Evolutionary conservation across 225 moss, liverwort and hornwort genomes (phyloP).

Genomic region (Pseudisothecium myosuroides): DNA sequence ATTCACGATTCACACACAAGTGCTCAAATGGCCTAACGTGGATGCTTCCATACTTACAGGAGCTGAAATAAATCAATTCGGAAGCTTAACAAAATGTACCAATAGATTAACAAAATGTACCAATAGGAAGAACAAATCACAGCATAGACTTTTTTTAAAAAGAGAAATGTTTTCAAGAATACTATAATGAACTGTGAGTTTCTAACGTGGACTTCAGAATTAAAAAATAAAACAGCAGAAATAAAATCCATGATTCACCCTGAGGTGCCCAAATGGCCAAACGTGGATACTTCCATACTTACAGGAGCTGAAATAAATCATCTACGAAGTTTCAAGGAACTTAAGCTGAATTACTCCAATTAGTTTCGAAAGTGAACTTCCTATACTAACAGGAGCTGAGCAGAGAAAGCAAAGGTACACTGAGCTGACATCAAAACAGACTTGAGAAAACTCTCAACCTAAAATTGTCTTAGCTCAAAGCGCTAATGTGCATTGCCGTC

Average conservation of each 20-base stretch:
- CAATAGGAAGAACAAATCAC: not conserved
- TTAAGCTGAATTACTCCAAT: not conserved
- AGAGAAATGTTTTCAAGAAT: no score
- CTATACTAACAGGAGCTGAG: not conserved
- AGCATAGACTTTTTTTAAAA: not conserved
- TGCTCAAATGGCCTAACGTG: not conserved
- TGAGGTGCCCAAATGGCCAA: not conserved
- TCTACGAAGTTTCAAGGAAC: not conserved
- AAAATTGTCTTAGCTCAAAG: not conserved
- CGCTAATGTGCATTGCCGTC: not conserved
- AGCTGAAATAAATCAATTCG: not conserved
- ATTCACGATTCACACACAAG: not conserved
- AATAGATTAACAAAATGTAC: not conserved
- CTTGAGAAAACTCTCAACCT: not conserved
- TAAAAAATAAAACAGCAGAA: not conserved
- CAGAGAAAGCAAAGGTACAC: not conserved
- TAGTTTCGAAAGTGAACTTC: not conserved
- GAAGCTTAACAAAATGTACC: not conserved
- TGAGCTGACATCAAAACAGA: not conserved
- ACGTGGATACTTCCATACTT: no score
- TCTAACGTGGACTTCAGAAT: not conserved
- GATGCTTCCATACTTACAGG: not conserved
- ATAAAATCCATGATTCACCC: not conserved
- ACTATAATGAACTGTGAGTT: not conserved
- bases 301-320: not conserved